Evolutionary conservation across 192 early-diverging fungal species (phyloP).

Genomic region (Lobosporangium transversale): DNA sequence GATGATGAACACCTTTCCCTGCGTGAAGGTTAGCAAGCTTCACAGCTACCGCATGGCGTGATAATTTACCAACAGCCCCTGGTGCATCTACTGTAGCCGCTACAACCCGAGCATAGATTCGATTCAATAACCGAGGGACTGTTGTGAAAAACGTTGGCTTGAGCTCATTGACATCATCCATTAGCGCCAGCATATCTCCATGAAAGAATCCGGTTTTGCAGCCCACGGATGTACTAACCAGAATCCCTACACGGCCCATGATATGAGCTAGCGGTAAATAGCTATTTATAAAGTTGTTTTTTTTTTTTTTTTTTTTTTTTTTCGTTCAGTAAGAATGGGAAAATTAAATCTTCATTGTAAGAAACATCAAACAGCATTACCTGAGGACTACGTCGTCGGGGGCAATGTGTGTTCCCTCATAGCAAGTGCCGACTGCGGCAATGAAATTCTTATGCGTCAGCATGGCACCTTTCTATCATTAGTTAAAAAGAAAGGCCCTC

Average conservation of each 20-base stretch:
- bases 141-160: constrained; percentile 82
- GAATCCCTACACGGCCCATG: constrained; percentile 31
- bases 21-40: constrained; percentile 65
- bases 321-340: too few relatives aligned
- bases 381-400: constrained; percentile 19
- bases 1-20: constrained; percentile 68
- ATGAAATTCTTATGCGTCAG: constrained; percentile 86
- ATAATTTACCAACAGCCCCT: constrained; percentile 55
- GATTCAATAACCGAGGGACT: constrained; percentile 90
- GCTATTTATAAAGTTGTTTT: too few relatives aligned
- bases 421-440: constrained; percentile 44
- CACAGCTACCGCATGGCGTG: constrained; percentile 64
- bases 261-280: constrained; percentile 87
- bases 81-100: constrained; percentile 64
- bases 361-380: too few relatives aligned
- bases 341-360: too few relatives aligned
- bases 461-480: constrained; percentile 65
- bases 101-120: constrained; percentile 73
- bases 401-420: background rate
- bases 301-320: too few relatives aligned
- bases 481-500: background rate
- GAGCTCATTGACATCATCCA: constrained; percentile 85
- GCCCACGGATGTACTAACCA: constrained; percentile 8
- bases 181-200: constrained; percentile 68
- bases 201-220: constrained; percentile 45